Base-by-base conservation (phyloP, 306 rosid genomes). In the Psophocarpus tetragonolobus region DNA sequence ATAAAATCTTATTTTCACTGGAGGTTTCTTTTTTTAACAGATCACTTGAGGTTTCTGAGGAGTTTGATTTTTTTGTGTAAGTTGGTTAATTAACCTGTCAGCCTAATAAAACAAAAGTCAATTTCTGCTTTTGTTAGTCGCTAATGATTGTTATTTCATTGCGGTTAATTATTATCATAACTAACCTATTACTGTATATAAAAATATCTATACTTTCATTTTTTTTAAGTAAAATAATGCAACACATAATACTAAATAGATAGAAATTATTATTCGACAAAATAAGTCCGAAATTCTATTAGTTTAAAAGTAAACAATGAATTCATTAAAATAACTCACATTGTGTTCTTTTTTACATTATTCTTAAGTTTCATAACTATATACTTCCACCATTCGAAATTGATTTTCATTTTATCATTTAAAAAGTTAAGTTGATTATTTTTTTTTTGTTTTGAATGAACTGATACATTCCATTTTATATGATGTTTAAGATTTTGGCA, bases 101-200 rank as follows among this genome's bases (percentile, higher is more conserved):
- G 18, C 44, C 53, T 66, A 4, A 48, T 48, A 32, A 62, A 48
- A 71, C 5, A 48, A 23, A 75, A 35, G 39, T 38, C 38, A 15
- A 42, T 3, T 57, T 81, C 18, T 56, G 47, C 76, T 57, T 80
- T 65, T 65, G 51, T 64, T 65, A 23, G 45, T 68, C 35, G 38
- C 41, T 69, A 20, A 81, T 69, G 61, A 81, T 61, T 67, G 76
- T 45, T 26, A 75, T 75, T 61, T 75, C 48, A 39, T 60, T 38
- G 66, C 58, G 71, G 71, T 74, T 81, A 74, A 80, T 51, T 50
- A 76, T 50, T 11, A 63, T 51, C 51, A 77, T 77, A 39, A 66
- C 54, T 67, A 67, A 39, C 56, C 47, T 60, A 15, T 67, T 53
- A 53, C 74, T 66, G 14, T 62, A 20, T 7, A 45, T 11, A 75